phyloP scores from a whole-genome alignment of 2,329 filamentous ascomycete species.

The Penicillium nordicum region DNA sequence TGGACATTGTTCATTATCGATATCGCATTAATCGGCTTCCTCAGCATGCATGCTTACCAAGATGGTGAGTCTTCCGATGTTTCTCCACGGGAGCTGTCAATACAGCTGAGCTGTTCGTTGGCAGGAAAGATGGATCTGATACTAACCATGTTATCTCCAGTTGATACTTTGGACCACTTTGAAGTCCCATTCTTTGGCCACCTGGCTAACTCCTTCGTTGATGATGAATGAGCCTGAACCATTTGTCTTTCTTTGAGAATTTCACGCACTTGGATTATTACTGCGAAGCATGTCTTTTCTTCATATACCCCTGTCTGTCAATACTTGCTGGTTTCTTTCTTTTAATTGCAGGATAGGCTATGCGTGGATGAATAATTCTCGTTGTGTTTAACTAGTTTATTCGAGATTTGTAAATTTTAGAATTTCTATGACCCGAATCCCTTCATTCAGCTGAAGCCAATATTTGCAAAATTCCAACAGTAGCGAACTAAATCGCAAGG shows the following conservation, averaged over 20 bases:
- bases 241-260: constrained; percentile 2
- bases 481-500: background rate
- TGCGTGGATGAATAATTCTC: background rate
- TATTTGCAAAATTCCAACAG: too few species aligned
- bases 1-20: constrained; percentile 80
- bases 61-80: constrained; percentile 61
- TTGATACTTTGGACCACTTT: constrained; percentile 64
- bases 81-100: background rate
- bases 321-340: constrained; percentile 2
- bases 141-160: constrained; percentile 33
- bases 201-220: constrained; percentile 82
- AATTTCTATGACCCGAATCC: background rate
- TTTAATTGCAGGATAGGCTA: background rate
- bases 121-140: background rate
- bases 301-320: constrained; percentile 21
- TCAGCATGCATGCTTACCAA: constrained; percentile 75
- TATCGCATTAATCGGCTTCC: constrained; percentile 68
- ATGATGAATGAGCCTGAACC: constrained; percentile 63
- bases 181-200: constrained; percentile 84
- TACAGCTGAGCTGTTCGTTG: background rate
- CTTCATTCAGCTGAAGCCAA: background rate
- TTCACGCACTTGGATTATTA: constrained; percentile 10
- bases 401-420: background rate
- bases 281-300: constrained; percentile 12
- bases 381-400: background rate